Base-by-base conservation (phyloP, 176 grass and related monocot genomes). In the Juncus effusus region DNA sequence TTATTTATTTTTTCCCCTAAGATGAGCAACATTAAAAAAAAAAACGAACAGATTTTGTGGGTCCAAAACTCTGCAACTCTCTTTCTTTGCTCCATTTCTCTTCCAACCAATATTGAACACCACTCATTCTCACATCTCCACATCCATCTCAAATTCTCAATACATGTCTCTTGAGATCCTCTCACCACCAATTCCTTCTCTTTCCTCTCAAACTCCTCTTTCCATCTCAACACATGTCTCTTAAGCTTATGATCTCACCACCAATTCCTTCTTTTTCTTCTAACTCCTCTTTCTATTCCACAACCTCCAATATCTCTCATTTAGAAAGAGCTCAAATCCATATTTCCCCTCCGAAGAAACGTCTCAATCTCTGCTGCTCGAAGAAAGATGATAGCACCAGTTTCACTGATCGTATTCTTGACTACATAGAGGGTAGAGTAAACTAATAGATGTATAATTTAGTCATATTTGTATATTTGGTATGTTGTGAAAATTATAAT, bases 371-470 rank as follows among this genome's bases (percentile, higher is more conserved):
- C 3, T 68, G 65, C 37, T 55, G 50, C 41, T 63, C 62, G 51
- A 85, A 77, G 73, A 50, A 66, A 40, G 88, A 88, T 85, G 82
- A 89, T 42, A 81, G 85, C n/a, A 73, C 88, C 38, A 97, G 77
- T 76, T 97, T 97, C 80, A 74, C 85, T 13, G 88, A 97, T 59
- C 82, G 75, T 61, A 87, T 91, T 76, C 82, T 96, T 13, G 93
- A 96, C 75, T 96, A 91, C 76, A 92, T 97, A 13, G 88, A 97
- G 73, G 93, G 93, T 88, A 67, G 3, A 7, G 51, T 69, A 53
- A 55, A 28, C 28, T 54, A 7, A 39, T 45, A 68, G 52, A 36
- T 2, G 52, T 16, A 3, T 71, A 44, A 16, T 41, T 57, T 56
- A 16, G 13, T 60, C 3, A 40, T 15, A 13, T n/a, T 70, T 56